Conservation (phyloP, 345 rosid species). For the Bruguiera sexangula region DNA sequence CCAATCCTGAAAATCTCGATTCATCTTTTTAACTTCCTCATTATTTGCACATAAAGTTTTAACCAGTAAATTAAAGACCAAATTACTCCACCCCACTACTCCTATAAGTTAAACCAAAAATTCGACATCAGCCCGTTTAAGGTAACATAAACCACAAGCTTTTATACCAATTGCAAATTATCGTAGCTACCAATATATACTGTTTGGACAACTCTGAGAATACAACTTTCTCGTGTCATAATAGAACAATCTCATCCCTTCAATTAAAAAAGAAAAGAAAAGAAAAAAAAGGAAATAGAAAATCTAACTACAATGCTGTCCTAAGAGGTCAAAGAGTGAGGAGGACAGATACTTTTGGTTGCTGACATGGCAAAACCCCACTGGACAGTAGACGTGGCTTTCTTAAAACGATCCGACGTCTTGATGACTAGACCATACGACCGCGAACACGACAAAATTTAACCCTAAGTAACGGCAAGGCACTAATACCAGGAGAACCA, state of each 20-base stretch:
- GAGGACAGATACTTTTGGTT: not conserved
- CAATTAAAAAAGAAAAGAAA: too few species aligned
- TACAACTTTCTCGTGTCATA: too few species aligned
- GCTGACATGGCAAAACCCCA: constrained; percentile 29
- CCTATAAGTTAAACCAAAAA: constrained; percentile 36
- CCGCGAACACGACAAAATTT: too few species aligned
- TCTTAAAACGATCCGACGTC: not conserved
- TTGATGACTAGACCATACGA: constrained; percentile 2
- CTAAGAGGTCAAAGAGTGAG: too few species aligned
- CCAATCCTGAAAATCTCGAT: too few species aligned
- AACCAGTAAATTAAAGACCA: constrained; percentile 68
- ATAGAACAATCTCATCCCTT: too few species aligned
- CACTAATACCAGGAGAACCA: too few species aligned
- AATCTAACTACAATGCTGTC: too few species aligned
- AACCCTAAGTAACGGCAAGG: too few species aligned
- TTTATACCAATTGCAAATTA: not conserved
- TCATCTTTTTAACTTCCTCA: too few species aligned
- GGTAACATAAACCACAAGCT: not conserved
- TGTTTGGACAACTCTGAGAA: not conserved
- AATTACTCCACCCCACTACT: constrained; percentile 30
- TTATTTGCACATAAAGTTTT: constrained; percentile 27
- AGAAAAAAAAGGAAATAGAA: too few species aligned
- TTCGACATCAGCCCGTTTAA: constrained; percentile 28
- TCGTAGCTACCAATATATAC: not conserved
- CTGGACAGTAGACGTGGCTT: constrained; percentile 35